Evolutionary conservation across 805 yeast genomes (phyloP).

Genomic region (Scheffersomyces amazonensis): DNA sequence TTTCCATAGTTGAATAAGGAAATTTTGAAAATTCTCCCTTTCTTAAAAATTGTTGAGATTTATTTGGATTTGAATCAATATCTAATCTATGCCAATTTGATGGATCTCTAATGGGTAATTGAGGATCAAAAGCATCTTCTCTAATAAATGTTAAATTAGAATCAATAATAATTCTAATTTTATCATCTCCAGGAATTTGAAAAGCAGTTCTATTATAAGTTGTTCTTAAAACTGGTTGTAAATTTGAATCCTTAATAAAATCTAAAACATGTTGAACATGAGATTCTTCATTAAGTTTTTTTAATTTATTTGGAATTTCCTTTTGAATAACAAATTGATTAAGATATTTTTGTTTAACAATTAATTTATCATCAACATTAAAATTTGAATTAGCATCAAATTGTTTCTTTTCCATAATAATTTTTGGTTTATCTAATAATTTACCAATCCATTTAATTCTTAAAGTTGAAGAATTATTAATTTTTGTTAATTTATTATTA

Average conservation of each 20-base stretch:
- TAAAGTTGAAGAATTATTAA: constrained; percentile 67
- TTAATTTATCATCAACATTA: constrained; percentile 59
- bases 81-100: constrained; percentile 88
- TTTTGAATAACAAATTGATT: constrained; percentile 64
- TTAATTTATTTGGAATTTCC: constrained; percentile 45
- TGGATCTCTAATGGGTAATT: constrained; percentile 88
- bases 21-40: constrained; percentile 82
- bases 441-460: constrained; percentile 92
- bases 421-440: constrained; percentile 70
- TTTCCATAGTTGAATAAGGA: constrained; percentile 87
- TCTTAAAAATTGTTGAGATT: constrained; percentile 71
- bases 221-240: constrained; percentile 86
- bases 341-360: constrained; percentile 77
- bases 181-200: constrained; percentile 96
- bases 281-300: constrained; percentile 57
- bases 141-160: constrained; percentile 84
- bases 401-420: constrained; percentile 75
- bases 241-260: constrained; percentile 59
- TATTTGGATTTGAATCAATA: constrained; percentile 70
- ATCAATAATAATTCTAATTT: constrained; percentile 86
- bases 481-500: constrained; percentile 75
- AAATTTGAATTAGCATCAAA: constrained; percentile 55
- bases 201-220: constrained; percentile 90
- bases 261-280: constrained; percentile 51
- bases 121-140: constrained; percentile 83